These are phyloP conservation scores for Grammothele lineata DNA, from an alignment of 768 basidiomycete species.

Conservation along the genomic window DNA sequence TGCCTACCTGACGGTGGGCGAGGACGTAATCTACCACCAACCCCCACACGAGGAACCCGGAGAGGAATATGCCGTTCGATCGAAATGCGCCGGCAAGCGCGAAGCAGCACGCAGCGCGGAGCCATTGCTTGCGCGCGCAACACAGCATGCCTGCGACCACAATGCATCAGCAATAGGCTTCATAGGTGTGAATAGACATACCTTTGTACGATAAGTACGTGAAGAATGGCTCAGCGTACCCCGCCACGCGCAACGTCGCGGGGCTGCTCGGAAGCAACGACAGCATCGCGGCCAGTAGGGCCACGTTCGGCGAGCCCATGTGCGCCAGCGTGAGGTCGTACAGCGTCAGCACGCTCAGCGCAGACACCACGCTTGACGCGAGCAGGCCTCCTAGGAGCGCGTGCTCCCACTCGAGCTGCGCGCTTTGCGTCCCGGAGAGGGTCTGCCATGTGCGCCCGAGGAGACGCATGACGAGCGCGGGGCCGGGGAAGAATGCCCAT, in stretches of 20 bases:
- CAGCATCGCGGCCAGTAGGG: constrained; percentile 57
- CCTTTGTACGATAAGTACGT: constrained; percentile 77
- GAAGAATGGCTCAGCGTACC: constrained; percentile 86
- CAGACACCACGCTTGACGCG: constrained; percentile 27
- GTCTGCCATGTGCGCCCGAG: background rate
- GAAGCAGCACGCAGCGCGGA: constrained; percentile 56
- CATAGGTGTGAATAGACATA: too few relatives aligned
- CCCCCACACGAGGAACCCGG: constrained; percentile 79
- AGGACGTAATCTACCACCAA: constrained; percentile 54
- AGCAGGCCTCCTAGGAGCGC: constrained; percentile 34
- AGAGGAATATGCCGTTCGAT: constrained; percentile 72
- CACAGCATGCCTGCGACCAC: constrained; percentile 61
- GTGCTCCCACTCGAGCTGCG: background rate
- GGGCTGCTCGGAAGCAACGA: constrained; percentile 84
- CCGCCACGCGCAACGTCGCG: constrained; percentile 60
- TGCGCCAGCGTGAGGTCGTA: constrained; percentile 58
- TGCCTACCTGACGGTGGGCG: constrained; percentile 29
- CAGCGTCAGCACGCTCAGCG: constrained; percentile 37
- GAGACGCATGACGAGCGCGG: constrained; percentile 49
- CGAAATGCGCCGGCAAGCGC: constrained; percentile 61
- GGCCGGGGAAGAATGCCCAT: constrained; percentile 83
- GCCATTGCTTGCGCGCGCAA: constrained; percentile 47
- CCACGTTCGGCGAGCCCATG: constrained; percentile 51
- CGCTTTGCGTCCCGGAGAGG: background rate
- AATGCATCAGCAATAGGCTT: too few relatives aligned